Percentiles rank a stretch among this genome's conserved stretches.
Evolutionary conservation across 106 monocot species (phyloP).

Genomic region (Cymbidium sinense): DNA sequence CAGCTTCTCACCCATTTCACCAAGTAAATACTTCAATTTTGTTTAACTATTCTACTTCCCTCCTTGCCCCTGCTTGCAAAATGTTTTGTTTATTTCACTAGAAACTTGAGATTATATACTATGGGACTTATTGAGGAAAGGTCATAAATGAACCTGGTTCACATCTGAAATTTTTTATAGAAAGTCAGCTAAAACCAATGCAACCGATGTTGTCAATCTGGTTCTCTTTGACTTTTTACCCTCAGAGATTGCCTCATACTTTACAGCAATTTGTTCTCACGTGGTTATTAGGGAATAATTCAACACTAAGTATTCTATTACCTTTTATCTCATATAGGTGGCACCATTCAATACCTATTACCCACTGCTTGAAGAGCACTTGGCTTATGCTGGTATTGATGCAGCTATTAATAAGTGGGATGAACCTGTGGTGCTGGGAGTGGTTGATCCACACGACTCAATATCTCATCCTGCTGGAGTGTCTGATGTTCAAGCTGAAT

Average conservation of each 20-base stretch:
- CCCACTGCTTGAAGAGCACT: constrained; percentile 45
- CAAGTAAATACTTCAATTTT: too few species aligned
- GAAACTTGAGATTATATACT: neutral
- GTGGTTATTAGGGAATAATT: neutral
- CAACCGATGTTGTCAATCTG: neutral
- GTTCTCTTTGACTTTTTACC: neutral
- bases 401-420: constrained; percentile 50
- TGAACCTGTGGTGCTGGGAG: constrained; percentile 49
- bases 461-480: constrained; percentile 59
- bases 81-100: neutral
- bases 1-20: too few species aligned
- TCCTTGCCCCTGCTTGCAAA: too few species aligned
- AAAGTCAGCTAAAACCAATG: neutral
- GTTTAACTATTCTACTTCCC: too few species aligned
- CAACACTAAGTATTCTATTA: neutral
- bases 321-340: constrained; percentile 30
- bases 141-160: neutral
- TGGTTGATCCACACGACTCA: constrained; percentile 75
- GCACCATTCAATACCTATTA: constrained; percentile 69
- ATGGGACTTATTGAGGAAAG: neutral
- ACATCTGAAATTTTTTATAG: neutral
- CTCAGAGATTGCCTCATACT: neutral
- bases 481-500: constrained; percentile 64
- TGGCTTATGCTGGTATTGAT: constrained; percentile 43
- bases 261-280: neutral